phyloP scores from a whole-genome alignment of 2,329 filamentous ascomycete species.

The Aspergillus tamarii region DNA sequence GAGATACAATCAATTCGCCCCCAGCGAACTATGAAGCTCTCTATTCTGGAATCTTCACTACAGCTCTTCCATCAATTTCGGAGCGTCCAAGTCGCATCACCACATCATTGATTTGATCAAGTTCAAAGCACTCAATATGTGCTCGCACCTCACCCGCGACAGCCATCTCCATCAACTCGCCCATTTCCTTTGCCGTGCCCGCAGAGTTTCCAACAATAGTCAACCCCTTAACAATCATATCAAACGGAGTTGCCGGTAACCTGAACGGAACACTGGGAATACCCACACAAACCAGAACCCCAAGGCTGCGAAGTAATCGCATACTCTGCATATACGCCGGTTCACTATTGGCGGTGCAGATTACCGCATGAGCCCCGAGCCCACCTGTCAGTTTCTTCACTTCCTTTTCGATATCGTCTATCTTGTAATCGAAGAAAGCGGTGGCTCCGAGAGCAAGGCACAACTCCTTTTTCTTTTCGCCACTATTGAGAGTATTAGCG shows the following conservation, averaged over 20 bases:
- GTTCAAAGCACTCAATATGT: slow-evolving; percentile 40
- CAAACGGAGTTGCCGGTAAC: slow-evolving; percentile 51
- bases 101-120: slow-evolving; percentile 39
- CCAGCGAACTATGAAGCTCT: neutral
- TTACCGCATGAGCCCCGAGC: slow-evolving; percentile 51
- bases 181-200: slow-evolving; percentile 50
- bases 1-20: neutral
- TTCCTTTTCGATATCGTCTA: slow-evolving; percentile 42
- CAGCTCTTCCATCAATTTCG: slow-evolving; percentile 43
- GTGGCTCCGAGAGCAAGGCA: slow-evolving; percentile 38
- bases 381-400: slow-evolving; percentile 46
- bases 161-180: slow-evolving; percentile 49
- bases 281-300: slow-evolving; percentile 53
- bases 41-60: slow-evolving; percentile 36
- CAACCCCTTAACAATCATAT: slow-evolving; percentile 52
- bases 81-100: slow-evolving; percentile 39
- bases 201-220: slow-evolving; percentile 53
- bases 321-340: slow-evolving; percentile 50
- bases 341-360: slow-evolving; percentile 52
- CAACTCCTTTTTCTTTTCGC: slow-evolving; percentile 37
- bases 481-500: slow-evolving; percentile 22
- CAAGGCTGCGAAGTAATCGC: slow-evolving; percentile 48
- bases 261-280: slow-evolving; percentile 48
- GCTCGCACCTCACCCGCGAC: slow-evolving; percentile 46
- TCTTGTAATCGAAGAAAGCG: slow-evolving; percentile 38